Evolutionary conservation across 257 asterid species (phyloP).

Genomic region (Fraxinus pennsylvanica): DNA sequence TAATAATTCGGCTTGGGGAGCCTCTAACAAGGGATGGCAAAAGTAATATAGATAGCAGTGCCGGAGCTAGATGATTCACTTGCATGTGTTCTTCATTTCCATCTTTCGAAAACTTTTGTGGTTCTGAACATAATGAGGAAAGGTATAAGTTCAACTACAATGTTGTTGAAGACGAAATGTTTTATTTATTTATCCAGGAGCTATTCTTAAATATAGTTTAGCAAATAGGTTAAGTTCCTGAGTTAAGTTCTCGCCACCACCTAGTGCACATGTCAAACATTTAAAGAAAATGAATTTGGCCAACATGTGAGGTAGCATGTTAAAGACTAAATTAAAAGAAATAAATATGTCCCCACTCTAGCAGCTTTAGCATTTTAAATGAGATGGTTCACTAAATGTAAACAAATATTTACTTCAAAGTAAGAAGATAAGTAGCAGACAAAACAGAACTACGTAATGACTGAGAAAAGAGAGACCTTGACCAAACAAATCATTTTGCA

Average conservation of each 20-base stretch:
- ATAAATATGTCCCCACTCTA: background rate
- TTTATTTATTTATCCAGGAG: too few relatives aligned
- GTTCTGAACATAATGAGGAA: slow-evolving; percentile 53
- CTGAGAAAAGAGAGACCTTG: background rate
- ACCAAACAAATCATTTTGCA: background rate
- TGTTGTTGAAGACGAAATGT: background rate
- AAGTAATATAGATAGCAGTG: slow-evolving; percentile 82
- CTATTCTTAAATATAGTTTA: background rate
- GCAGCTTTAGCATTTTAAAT: background rate
- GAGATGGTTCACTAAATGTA: background rate
- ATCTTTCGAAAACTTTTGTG: slow-evolving; percentile 79
- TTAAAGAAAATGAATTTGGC: too few relatives aligned
- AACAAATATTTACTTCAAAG: slow-evolving; percentile 6
- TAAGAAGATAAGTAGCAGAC: slow-evolving; percentile 9
- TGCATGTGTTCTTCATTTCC: slow-evolving; percentile 95
- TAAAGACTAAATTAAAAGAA: background rate
- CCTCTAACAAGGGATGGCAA: slow-evolving; percentile 93
- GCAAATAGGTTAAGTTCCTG: background rate
- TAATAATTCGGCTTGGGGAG: slow-evolving; percentile 90
- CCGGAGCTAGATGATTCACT: slow-evolving; percentile 98
- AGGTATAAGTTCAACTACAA: slow-evolving; percentile 22
- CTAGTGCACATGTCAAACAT: too few relatives aligned
- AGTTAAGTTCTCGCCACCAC: too few relatives aligned
- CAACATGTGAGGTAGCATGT: background rate
- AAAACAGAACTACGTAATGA: background rate